Base-by-base conservation (phyloP, 73 alveolate genomes). In the Durusdinium trenchii region DNA sequence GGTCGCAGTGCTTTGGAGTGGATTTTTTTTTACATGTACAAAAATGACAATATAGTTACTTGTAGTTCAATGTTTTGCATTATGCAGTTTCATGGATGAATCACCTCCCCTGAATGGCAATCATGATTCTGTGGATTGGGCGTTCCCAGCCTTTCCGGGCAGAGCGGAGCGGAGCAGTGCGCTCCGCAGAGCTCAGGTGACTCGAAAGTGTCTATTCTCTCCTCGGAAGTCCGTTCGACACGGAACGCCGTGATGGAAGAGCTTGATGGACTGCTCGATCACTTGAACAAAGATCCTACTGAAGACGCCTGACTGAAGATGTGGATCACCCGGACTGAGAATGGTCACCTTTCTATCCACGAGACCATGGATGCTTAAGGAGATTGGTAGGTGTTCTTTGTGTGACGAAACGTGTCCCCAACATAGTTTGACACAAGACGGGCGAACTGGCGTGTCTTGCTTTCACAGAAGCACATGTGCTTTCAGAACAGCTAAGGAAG, bases 191-290 rank as follows among this genome's bases (percentile, higher is more conserved):
- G 30, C 30, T 60, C 73, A 23, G n/a, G 1, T 60, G n/a, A n/a
- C 73, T 2, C 73, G 0, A 60, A 60, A 60, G 1, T 1, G 1
- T 23, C 73, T 32, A 2, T 60, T n/a, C n/a, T n/a, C n/a, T n/a
- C n/a, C n/a, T n/a, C n/a, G 54, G 40, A 73, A 36, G 9, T 0
- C 6, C n/a, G 36, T 48, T 23, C 46, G 91, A 67, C 91, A 28
- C 20, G 78, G n/a, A 48, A 84, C 7, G 94, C n/a, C n/a, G 76
- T 84, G 75, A 84, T 84, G 94, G 36, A 32, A 10, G 94, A 47
- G 90, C 60, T 67, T 75, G 98, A 91, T 35, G 90, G 85, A 32
- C 60, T 91, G 45, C 18, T 91, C 76, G 98, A 91, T 32, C 81
- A 69, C 61, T 71, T 91, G 62, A 91, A 57, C 45, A 91, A 69